Evolutionary conservation across 1,139 yeast genomes (phyloP).

Genomic region (Scheffersomyces segobiensis): DNA sequence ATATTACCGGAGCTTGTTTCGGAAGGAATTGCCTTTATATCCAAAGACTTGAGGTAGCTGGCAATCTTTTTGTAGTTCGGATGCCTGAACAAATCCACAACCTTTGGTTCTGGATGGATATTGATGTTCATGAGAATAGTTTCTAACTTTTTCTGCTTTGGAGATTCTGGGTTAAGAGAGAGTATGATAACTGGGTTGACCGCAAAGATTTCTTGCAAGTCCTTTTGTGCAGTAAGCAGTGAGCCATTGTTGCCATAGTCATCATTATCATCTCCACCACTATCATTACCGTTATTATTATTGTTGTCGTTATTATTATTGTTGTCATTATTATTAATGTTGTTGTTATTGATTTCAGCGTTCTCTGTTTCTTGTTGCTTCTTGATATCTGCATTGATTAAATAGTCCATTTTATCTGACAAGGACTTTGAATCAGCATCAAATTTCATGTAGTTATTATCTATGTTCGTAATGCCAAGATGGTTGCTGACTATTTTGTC

Average conservation of each 20-base stretch:
- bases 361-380: neutral
- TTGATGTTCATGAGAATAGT: conserved; percentile 20
- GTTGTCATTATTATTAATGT: neutral
- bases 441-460: neutral
- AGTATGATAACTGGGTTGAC: conserved; percentile 28
- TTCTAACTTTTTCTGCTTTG: conserved; percentile 22
- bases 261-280: neutral
- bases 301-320: neutral
- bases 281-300: neutral
- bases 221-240: conserved; percentile 15
- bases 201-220: conserved; percentile 31
- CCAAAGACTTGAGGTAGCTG: conserved; percentile 20
- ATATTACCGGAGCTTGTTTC: conserved; percentile 4
- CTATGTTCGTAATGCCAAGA: neutral
- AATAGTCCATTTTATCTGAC: neutral
- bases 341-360: neutral
- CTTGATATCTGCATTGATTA: neutral
- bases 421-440: neutral
- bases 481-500: conserved; percentile 3
- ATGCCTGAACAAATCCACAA: conserved; percentile 31
- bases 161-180: conserved; percentile 15
- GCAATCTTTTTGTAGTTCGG: conserved; percentile 29
- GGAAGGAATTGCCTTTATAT: conserved; percentile 1
- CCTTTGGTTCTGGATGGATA: conserved; percentile 35
- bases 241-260: conserved; percentile 1